These are phyloP conservation scores for Haplosporangium sp. DNA, from an alignment of 371 early-diverging fungal genomes.

Conservation along the genomic window DNA sequence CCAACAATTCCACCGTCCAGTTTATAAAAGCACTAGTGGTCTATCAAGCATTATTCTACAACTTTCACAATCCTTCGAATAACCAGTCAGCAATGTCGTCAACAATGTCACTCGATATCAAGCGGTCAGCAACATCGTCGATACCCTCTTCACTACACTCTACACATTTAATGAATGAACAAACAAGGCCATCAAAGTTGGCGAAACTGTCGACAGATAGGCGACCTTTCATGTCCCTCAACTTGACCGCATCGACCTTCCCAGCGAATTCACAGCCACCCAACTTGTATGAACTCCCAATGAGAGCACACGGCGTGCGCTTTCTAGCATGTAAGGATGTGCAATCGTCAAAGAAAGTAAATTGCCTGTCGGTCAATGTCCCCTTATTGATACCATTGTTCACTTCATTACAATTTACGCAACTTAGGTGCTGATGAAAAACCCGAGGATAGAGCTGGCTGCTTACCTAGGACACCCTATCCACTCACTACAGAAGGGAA, in stretches of 20 bases:
- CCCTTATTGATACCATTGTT: conserved; percentile 13
- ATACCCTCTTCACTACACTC: no score
- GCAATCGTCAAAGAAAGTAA: no score
- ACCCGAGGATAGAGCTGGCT: conserved; percentile 6
- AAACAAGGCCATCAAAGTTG: conserved; percentile 6
- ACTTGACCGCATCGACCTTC: neutral
- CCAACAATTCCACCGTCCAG: no score
- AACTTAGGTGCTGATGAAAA: conserved; percentile 3
- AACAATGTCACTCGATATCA: no score
- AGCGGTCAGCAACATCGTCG: no score
- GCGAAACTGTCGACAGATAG: conserved; percentile 4
- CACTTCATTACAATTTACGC: neutral
- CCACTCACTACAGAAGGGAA: conserved; percentile 24
- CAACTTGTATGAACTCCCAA: conserved; percentile 6
- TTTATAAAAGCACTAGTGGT: no score
- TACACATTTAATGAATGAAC: no score
- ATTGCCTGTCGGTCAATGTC: neutral
- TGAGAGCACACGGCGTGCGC: conserved; percentile 17
- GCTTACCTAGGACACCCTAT: conserved; percentile 42
- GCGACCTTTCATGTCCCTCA: neutral
- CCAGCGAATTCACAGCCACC: conserved; percentile 1
- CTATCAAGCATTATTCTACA: no score
- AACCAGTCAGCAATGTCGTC: no score
- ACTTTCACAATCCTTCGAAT: no score
- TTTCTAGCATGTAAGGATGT: conserved; percentile 23